Evolutionary conservation across 192 early-diverging fungal genomes (phyloP).

Genomic region (Funneliformis mosseae): DNA sequence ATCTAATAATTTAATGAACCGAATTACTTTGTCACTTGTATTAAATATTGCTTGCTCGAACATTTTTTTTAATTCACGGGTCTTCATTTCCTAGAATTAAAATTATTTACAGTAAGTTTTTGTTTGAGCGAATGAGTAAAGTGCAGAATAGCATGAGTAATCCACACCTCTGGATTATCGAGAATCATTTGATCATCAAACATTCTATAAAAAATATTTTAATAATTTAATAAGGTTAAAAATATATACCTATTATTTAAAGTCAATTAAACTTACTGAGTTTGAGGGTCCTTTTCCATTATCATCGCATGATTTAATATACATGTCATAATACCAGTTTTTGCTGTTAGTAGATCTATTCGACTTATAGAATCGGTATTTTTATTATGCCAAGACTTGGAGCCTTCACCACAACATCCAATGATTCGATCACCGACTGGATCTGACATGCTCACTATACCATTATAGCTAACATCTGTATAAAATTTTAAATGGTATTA

Average conservation of each 20-base stretch:
- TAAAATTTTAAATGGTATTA: not conserved
- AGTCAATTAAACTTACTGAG: conserved; percentile 7
- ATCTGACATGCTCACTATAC: conserved; percentile 24
- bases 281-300: not conserved
- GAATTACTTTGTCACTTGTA: conserved; percentile 11
- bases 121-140: not conserved
- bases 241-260: not conserved
- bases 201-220: not conserved
- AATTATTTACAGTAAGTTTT: not conserved
- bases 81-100: not conserved
- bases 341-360: conserved; percentile 21
- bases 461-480: conserved; percentile 11
- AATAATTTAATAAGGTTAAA: not conserved
- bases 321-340: conserved; percentile 32
- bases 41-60: conserved; percentile 27
- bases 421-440: conserved; percentile 18
- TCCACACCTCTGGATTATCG: not conserved
- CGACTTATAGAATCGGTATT: not conserved
- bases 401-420: conserved; percentile 20
- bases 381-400: conserved; percentile 7
- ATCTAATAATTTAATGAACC: not conserved
- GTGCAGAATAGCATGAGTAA: not conserved
- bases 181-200: conserved; percentile 26
- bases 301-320: conserved; percentile 8
- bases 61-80: conserved; percentile 21